Evolutionary conservation across 345 rosid genomes (phyloP), one percentile per base, ranked within the genome.

Genomic region (Mangifera indica): DNA sequence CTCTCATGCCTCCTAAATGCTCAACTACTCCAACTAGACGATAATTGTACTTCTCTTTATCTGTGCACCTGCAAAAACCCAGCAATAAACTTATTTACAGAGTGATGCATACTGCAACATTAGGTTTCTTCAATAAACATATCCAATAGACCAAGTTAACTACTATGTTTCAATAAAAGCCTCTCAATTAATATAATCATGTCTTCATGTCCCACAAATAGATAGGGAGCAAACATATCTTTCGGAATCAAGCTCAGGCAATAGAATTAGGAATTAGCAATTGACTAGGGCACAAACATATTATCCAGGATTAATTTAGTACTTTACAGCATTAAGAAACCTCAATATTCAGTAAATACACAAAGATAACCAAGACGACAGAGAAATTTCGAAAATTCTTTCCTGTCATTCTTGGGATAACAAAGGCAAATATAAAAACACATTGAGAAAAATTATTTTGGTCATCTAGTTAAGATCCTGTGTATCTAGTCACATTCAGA

Each of bases 1-100:
- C 85, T 78, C 97, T 87, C 98, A 96, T 96, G 45, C 91, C 82
- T 74, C 99, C 98, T 49, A 64, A 74, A 83, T 96, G 99, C 84
- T 93, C 98, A 69, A 96, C 97, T 55, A 93, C 88, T 29, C 98
- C 99, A 20, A 72, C 73, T 53, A 93, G 83, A 42, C 85, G 86
- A 69, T 93, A 96, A 10, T 79, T 60, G 24, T 80, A 78, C 25
- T 78, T 74, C 62, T 77, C 84, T 60, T 40, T 66, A 67, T 83
- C 77, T 2, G 5, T 63, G 34, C 86, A 76, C 78, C 98, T 91
- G 84, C 62, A 65, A 53, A 60, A 54, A 17, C 69, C 18, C 63
- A 55, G 53, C 8, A 56, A 60, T 18, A 0, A 58, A 44, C 22
- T n/a, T 44, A 21, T 20, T 37, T 29, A 21, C 3, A 15, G 11